Evolutionary conservation across 2,329 filamentous ascomycete genomes (phyloP).

Genomic region (Verticillium zaregamsianum): DNA sequence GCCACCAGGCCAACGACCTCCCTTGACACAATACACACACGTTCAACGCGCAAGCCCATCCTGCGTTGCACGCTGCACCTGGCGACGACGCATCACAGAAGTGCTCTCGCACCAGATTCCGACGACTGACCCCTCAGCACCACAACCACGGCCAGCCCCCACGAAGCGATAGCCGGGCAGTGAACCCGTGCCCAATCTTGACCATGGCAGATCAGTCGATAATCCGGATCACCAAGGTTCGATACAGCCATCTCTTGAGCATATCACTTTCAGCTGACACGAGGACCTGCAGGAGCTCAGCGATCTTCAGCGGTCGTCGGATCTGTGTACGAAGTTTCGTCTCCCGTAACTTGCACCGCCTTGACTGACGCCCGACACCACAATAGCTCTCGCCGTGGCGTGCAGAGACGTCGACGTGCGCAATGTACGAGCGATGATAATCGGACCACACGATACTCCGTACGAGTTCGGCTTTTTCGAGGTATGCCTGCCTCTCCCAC

Average conservation of each 20-base stretch:
- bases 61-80: background rate
- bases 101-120: background rate
- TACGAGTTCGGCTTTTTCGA: constrained; percentile 99
- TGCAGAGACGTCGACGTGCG: constrained; percentile 86
- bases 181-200: constrained; percentile 11
- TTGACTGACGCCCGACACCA: constrained; percentile 11
- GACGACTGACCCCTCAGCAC: background rate
- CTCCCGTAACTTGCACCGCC: background rate
- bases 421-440: constrained; percentile 79
- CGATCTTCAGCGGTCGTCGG: constrained; percentile 76
- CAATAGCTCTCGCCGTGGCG: constrained; percentile 74
- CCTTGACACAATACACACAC: background rate
- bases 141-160: background rate
- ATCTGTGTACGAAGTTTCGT: constrained; percentile 62
- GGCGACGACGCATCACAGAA: background rate
- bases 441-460: constrained; percentile 89
- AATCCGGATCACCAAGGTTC: constrained; percentile 79
- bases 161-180: background rate
- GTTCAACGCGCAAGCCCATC: background rate
- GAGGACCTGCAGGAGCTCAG: constrained; percentile 67
- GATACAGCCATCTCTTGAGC: constrained; percentile 10
- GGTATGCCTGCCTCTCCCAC: constrained; percentile 41
- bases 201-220: constrained; percentile 80
- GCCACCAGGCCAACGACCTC: background rate
- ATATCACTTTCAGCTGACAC: background rate